These are phyloP conservation scores for Arachis monticola DNA, from an alignment of 331 rosid genomes.

Conservation along the genomic window DNA sequence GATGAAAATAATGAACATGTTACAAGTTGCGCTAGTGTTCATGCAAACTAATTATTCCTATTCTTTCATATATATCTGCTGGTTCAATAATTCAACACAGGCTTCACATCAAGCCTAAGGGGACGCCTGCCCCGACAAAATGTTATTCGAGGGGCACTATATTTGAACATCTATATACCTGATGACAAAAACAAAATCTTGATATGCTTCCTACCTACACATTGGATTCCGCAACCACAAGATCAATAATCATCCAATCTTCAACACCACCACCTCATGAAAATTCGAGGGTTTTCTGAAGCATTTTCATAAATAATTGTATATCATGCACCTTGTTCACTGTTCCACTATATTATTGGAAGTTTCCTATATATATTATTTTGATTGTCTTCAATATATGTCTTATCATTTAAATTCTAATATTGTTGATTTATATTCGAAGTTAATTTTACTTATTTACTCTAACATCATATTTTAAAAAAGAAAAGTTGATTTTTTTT, in stretches of 20 bases:
- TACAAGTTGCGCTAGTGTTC: slow-evolving; percentile 2
- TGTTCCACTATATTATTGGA: no score
- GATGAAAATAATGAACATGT: slow-evolving; percentile 23
- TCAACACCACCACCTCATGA: neutral
- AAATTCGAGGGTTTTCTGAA: no score
- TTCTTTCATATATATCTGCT: neutral
- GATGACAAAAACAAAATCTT: slow-evolving; percentile 31
- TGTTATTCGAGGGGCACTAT: slow-evolving; percentile 9
- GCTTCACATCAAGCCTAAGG: neutral
- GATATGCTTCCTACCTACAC: neutral
- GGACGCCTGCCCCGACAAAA: slow-evolving; percentile 25
- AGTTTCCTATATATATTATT: no score
- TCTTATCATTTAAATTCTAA: no score
- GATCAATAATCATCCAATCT: neutral
- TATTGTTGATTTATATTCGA: no score
- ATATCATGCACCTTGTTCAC: no score
- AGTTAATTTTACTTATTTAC: no score
- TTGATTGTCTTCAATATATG: no score
- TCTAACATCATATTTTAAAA: no score
- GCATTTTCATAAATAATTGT: no score
- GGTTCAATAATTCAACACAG: neutral
- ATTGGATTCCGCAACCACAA: slow-evolving; percentile 16
- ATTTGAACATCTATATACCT: neutral
- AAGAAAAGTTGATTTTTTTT: no score
- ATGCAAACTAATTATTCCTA: neutral